A percentile compares a stretch with the other conserved stretches of the same genome.
These are phyloP conservation scores for Candida tallmaniae DNA, from an alignment of 805 yeast species.

Conservation along the genomic window DNA sequence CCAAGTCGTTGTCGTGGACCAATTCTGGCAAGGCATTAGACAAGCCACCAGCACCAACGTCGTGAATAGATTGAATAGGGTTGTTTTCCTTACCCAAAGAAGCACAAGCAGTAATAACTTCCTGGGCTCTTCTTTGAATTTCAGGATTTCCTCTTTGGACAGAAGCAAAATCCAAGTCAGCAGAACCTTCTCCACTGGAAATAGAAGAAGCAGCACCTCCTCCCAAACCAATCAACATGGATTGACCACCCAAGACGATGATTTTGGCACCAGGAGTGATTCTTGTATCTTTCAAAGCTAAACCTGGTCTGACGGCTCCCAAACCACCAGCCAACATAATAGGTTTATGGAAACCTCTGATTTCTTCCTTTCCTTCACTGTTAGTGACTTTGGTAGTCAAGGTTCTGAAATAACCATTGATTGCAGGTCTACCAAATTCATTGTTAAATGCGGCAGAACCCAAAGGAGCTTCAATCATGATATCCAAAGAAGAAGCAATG, in stretches of 20 bases:
- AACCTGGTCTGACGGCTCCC: conserved; percentile 92
- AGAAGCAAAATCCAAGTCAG: conserved; percentile 94
- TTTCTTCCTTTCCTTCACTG: conserved; percentile 58
- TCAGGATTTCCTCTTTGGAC: conserved; percentile 99
- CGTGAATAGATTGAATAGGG: conserved; percentile 95
- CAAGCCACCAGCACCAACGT: conserved; percentile 99
- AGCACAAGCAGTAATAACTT: conserved; percentile 92
- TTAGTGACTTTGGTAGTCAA: conserved; percentile 74
- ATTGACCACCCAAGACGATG: conserved; percentile 95
- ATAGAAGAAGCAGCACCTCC: conserved; percentile 99
- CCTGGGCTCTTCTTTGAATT: conserved; percentile 98
- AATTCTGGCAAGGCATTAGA: conserved; percentile 96
- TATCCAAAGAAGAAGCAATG: conserved; percentile 88
- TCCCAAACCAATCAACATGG: conserved; percentile 97
- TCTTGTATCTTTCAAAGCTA: conserved; percentile 80
- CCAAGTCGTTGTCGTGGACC: conserved; percentile 94
- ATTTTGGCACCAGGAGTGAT: conserved; percentile 90
- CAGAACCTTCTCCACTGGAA: conserved; percentile 95
- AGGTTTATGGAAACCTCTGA: conserved; percentile 97
- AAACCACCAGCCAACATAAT: conserved; percentile 99
- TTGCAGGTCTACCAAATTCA: conserved; percentile 98
- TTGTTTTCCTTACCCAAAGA: conserved; percentile 60
- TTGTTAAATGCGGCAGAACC: conserved; percentile 98
- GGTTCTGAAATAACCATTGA: conserved; percentile 94
- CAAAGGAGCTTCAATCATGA: conserved; percentile 95